These are phyloP conservation scores for Pulveroboletus frians DNA, from an alignment of 768 basidiomycete genomes.

Conservation along the genomic window DNA sequence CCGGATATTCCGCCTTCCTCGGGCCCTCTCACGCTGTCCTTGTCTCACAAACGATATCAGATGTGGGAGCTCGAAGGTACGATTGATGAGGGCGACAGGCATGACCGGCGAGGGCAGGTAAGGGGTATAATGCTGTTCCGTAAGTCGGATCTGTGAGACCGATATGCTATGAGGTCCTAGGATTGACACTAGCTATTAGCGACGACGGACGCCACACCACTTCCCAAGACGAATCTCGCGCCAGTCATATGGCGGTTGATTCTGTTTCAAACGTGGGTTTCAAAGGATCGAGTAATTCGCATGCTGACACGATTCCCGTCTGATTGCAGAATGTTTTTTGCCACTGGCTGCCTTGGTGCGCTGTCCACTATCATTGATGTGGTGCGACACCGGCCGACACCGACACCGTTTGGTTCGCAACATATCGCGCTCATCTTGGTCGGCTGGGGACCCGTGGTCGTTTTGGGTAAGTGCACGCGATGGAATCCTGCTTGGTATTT, in stretches of 20 bases:
- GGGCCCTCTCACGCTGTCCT: not conserved
- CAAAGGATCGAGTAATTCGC: not conserved
- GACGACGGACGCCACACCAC: not conserved
- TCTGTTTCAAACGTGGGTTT: conserved; percentile 46
- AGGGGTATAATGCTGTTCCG: conserved; percentile 4
- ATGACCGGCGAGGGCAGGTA: not conserved
- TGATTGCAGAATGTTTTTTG: conserved; percentile 37
- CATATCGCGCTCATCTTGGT: conserved; percentile 55
- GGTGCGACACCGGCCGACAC: conserved; percentile 30
- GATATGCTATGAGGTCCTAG: not conserved
- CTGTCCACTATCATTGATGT: conserved; percentile 52
- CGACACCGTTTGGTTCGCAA: conserved; percentile 59
- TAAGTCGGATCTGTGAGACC: conserved; percentile 1
- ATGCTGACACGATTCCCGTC: not conserved
- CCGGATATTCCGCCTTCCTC: not conserved
- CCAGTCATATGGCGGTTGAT: conserved; percentile 49
- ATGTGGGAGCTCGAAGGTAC: conserved; percentile 5
- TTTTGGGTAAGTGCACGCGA: conserved; percentile 41
- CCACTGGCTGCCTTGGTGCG: conserved; percentile 44
- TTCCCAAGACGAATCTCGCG: conserved; percentile 24
- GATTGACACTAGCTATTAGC: conserved; percentile 6
- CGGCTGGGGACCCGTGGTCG: conserved; percentile 54
- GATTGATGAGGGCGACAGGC: not conserved
- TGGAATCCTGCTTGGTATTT: not conserved
- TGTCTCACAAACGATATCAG: not conserved